Conservation (phyloP, 1,284 basidiomycete species). For the Puccinia coronata region DNA sequence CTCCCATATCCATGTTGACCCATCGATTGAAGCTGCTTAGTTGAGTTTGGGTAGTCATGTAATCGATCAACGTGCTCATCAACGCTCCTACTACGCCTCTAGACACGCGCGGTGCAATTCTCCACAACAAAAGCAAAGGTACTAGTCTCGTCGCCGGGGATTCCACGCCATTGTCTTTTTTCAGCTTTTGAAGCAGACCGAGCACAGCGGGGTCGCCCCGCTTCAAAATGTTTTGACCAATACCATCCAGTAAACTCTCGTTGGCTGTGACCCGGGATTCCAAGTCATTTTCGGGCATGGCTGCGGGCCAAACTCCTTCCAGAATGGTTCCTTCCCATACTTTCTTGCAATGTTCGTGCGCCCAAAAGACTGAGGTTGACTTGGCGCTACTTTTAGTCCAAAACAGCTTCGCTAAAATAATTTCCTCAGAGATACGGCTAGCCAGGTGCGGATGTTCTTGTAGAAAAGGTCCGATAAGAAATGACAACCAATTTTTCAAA, state of each 20-base stretch:
- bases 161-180: neutral
- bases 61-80: slow-evolving; percentile 36
- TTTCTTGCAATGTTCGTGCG: neutral
- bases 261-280: slow-evolving; percentile 30
- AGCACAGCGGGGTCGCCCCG: slow-evolving; percentile 24
- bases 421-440: slow-evolving; percentile 35
- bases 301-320: slow-evolving; percentile 29
- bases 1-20: slow-evolving; percentile 12
- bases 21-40: slow-evolving; percentile 29
- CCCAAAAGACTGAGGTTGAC: slow-evolving; percentile 35
- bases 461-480: slow-evolving; percentile 38
- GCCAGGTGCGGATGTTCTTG: slow-evolving; percentile 18
- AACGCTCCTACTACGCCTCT: slow-evolving; percentile 12
- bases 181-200: slow-evolving; percentile 30
- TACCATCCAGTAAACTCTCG: slow-evolving; percentile 22
- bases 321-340: slow-evolving; percentile 44
- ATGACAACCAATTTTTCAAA: slow-evolving; percentile 28
- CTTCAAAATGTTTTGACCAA: slow-evolving; percentile 26
- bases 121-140: slow-evolving; percentile 31
- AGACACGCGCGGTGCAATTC: slow-evolving; percentile 2
- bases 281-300: slow-evolving; percentile 1
- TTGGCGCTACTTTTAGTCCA: slow-evolving; percentile 47
- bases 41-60: slow-evolving; percentile 14
- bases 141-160: slow-evolving; percentile 33
- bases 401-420: slow-evolving; percentile 27